Base-by-base conservation (phyloP, 2,329 filamentous ascomycete species). In the Monilinia aucupariae region DNA sequence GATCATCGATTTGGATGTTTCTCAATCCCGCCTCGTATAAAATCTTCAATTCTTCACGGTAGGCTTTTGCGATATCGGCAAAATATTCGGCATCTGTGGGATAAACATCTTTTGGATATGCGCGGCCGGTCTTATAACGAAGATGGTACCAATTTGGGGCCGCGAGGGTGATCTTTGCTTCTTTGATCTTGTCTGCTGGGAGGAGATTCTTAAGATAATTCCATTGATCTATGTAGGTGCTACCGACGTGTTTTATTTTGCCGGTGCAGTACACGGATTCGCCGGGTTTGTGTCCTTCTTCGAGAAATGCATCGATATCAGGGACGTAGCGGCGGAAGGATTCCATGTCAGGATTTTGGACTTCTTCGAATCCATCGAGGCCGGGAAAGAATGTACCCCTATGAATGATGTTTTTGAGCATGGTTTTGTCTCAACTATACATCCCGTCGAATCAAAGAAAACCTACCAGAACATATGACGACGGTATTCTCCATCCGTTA, bases 101-200 rank as follows among this genome's bases (percentile, higher is more conserved):
- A 65, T 84, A 84, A 45, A 80, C 78, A 1, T 79, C 77, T 62
- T 78, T 78, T 6, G 77, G 76, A 69, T 80, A 85, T 32, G 81
- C 81, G 60, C 75, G 74, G 58, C 81, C 80, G 63, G 80, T 78
- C 68, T 78, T 80, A 68, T 83, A 82, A 45, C 85, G 80, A 71
- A 88, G 78, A 74, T 91, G 87, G 72, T 89, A 89, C 82, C 86
- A 89, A 73, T 84, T 84, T 2, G 85, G 85, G 5, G 85, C 84
- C 22, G 85, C 83, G 69, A 89, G 77, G 22, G 86, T 89, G 68
- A 89, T 81, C 77, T 90, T 88, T 74, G 86, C 82, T 67, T 87
- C 83, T 67, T 83, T 83, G 70, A 86, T 83, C 61, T 83, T 77
- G 37, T 85, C 82, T 30, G 83, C 78, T 0, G 86, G 81, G 0